Evolutionary conservation across 345 rosid genomes (phyloP).

Genomic region (Arabidopsis arenosa): DNA sequence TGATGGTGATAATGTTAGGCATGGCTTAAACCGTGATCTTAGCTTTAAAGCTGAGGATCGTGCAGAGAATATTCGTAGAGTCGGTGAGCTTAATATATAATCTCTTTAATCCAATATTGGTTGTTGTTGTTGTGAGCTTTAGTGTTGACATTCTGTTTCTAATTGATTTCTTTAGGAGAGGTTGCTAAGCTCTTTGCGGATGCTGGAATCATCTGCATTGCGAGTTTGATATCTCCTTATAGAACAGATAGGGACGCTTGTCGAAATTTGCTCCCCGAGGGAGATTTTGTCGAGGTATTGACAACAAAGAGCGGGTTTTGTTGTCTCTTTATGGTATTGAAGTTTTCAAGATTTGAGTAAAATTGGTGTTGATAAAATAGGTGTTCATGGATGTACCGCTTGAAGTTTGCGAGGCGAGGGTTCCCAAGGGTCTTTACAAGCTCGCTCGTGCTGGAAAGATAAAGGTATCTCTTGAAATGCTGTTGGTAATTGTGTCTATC

Average conservation of each 20-base stretch:
- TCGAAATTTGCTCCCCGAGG: constrained; percentile 65
- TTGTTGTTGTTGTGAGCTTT: not conserved
- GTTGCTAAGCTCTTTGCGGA: constrained; percentile 86
- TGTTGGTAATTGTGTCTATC: constrained; percentile 9
- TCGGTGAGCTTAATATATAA: constrained; percentile 55
- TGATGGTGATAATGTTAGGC: constrained; percentile 82
- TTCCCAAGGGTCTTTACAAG: constrained; percentile 88
- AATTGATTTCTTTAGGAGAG: constrained; percentile 58
- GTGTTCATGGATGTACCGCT: constrained; percentile 82
- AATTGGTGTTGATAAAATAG: constrained; percentile 40
- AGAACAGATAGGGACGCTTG: constrained; percentile 71
- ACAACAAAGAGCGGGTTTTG: not conserved
- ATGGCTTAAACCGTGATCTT: constrained; percentile 77
- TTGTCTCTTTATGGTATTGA: not conserved
- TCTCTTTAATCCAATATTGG: not conserved
- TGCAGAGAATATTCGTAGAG: constrained; percentile 74
- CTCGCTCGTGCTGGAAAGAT: constrained; percentile 91
- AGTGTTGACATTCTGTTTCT: not conserved
- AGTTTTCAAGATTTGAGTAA: constrained; percentile 8
- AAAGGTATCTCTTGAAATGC: constrained; percentile 52
- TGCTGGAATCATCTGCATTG: constrained; percentile 84
- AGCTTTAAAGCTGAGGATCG: constrained; percentile 79
- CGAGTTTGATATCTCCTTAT: constrained; percentile 80
- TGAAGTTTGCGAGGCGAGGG: constrained; percentile 75
- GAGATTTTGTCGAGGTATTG: constrained; percentile 79